Conservation (phyloP, 768 basidiomycete genomes). For the Clitopilus passeckerianus region DNA sequence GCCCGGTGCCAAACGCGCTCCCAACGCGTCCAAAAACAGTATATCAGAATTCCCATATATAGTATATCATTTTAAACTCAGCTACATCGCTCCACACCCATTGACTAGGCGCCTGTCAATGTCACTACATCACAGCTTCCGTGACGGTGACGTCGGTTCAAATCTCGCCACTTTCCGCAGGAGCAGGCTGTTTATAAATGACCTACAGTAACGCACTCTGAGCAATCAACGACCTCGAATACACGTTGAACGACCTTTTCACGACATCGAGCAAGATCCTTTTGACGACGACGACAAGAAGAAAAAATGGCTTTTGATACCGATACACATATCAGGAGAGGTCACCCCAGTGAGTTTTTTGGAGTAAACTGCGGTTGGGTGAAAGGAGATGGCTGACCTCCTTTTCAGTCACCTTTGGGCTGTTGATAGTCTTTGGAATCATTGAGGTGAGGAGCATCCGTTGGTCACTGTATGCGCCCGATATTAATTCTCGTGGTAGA, state of each 20-base stretch:
- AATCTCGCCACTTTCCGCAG: neutral
- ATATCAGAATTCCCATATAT: no score
- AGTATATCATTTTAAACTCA: no score
- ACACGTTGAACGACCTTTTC: neutral
- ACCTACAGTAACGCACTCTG: neutral
- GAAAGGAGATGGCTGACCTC: conserved; percentile 1
- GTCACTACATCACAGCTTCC: neutral
- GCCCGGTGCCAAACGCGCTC: no score
- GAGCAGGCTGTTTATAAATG: neutral
- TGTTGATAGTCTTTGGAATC: conserved; percentile 56
- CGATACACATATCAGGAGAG: conserved; percentile 32
- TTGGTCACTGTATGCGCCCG: neutral
- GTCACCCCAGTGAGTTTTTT: conserved; percentile 46
- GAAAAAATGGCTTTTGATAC: conserved; percentile 3
- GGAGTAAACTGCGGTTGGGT: neutral
- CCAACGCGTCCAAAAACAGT: no score
- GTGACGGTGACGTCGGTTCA: neutral
- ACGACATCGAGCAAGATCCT: neutral
- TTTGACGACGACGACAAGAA: neutral
- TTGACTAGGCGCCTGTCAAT: neutral
- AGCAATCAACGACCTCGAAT: neutral
- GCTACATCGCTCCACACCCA: no score
- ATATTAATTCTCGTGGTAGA: conserved; percentile 26
- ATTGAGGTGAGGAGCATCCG: conserved; percentile 44
- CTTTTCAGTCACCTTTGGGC: conserved; percentile 41